These are phyloP conservation scores for Chalciporus pseudorubinellus DNA, from an alignment of 768 basidiomycete species.

Conservation along the genomic window DNA sequence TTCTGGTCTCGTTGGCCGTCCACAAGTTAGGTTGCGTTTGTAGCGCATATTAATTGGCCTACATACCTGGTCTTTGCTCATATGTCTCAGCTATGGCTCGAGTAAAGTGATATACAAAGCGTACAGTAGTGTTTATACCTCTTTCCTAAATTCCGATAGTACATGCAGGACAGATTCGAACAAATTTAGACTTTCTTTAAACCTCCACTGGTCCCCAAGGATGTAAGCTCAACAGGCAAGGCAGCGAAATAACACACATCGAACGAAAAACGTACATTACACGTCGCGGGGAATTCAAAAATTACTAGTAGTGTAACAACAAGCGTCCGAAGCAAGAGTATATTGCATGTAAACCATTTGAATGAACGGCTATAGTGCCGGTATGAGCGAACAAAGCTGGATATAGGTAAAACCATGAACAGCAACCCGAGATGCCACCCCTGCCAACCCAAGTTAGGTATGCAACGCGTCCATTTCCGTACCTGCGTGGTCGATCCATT, in stretches of 20 bases:
- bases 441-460: too few species aligned
- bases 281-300: neutral
- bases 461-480: too few species aligned
- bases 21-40: conserved; percentile 11
- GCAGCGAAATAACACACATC: too few species aligned
- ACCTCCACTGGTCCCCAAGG: too few species aligned
- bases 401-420: neutral
- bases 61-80: conserved; percentile 25
- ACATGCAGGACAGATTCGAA: neutral
- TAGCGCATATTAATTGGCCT: conserved; percentile 23
- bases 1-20: conserved; percentile 12
- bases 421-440: too few species aligned
- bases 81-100: conserved; percentile 5
- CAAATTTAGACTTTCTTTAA: conserved; percentile 4
- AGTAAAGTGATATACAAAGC: conserved; percentile 19
- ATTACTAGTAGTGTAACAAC: neutral
- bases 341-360: neutral
- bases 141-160: neutral
- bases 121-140: conserved; percentile 34
- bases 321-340: neutral
- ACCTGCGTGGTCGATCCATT: neutral
- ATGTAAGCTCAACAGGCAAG: too few species aligned
- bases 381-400: neutral
- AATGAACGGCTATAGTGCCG: too few species aligned
- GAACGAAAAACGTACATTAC: too few species aligned